phyloP scores from a whole-genome alignment of 371 early-diverging fungal species.

The Mucor circinelloides region DNA sequence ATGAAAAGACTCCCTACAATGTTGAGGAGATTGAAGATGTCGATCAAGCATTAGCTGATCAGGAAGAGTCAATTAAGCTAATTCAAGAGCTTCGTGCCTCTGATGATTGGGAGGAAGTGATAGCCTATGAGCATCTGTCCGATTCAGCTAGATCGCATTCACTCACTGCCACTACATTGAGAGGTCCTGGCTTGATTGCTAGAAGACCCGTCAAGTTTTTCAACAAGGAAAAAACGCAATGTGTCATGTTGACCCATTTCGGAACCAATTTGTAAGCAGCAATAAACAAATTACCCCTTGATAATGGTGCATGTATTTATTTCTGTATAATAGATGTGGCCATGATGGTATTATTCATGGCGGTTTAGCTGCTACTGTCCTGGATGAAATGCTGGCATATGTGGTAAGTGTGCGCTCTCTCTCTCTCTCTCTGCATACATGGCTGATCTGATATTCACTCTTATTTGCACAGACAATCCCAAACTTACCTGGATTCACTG shows the following conservation, averaged over 20 bases:
- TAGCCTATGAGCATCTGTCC: slow-evolving; percentile 44
- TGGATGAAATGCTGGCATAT: slow-evolving; percentile 68
- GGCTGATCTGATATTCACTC: background rate
- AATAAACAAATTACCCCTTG: background rate
- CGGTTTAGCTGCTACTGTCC: slow-evolving; percentile 71
- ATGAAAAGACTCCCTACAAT: background rate
- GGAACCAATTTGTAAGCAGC: slow-evolving; percentile 42
- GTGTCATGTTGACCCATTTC: slow-evolving; percentile 42
- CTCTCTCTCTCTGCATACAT: no score
- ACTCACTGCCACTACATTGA: slow-evolving; percentile 57
- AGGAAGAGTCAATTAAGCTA: slow-evolving; percentile 29
- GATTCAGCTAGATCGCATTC: slow-evolving; percentile 42
- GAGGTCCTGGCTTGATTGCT: slow-evolving; percentile 51
- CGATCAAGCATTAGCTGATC: slow-evolving; percentile 9
- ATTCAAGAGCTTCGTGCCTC: slow-evolving; percentile 31
- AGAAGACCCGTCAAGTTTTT: slow-evolving; percentile 48
- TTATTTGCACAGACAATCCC: slow-evolving; percentile 49
- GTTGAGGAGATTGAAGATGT: slow-evolving; percentile 6
- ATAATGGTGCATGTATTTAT: background rate
- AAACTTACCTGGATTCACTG: slow-evolving; percentile 64
- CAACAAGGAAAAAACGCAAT: slow-evolving; percentile 44
- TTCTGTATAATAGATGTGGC: slow-evolving; percentile 47
- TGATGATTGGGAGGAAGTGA: slow-evolving; percentile 41
- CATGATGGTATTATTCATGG: slow-evolving; percentile 80
- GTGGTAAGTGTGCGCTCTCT: slow-evolving; percentile 51